phyloP scores from a whole-genome alignment of 345 rosid genomes.

The Salix exigua region DNA sequence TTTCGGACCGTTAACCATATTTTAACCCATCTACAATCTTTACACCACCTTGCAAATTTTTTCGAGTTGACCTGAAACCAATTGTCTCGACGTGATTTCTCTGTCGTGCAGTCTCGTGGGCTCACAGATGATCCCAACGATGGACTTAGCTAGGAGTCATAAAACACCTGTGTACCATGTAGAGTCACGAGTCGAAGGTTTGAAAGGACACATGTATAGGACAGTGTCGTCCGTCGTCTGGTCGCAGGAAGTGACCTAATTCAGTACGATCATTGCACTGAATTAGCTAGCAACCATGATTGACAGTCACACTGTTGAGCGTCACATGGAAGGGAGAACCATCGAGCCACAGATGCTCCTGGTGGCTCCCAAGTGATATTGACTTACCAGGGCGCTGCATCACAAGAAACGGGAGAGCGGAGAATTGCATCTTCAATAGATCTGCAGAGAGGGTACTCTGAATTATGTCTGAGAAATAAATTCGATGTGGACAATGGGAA shows the following conservation, averaged over 20 bases:
- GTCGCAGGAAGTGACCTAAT: neutral
- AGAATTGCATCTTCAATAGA: neutral
- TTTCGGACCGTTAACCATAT: neutral
- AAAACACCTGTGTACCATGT: neutral
- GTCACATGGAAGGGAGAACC: too few species aligned
- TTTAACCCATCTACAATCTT: neutral
- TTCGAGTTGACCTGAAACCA: neutral
- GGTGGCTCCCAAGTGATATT: neutral
- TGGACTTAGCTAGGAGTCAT: neutral
- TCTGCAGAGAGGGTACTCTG: neutral
- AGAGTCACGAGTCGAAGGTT: conserved; percentile 4
- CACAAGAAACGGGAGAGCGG: neutral
- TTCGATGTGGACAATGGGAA: neutral
- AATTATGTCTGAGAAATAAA: neutral
- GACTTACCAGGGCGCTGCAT: neutral
- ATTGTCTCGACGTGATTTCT: neutral
- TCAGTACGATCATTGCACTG: neutral
- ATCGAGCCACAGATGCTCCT: too few species aligned
- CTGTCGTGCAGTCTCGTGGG: neutral
- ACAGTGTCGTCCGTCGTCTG: neutral
- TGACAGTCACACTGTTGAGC: too few species aligned
- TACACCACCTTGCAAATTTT: neutral
- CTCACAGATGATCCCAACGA: neutral
- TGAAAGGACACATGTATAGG: neutral
- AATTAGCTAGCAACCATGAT: neutral